Evolutionary conservation across 2,329 filamentous ascomycete genomes (phyloP), one percentile per base, ranked within the genome.

Genomic region (Samsoniella hepiali): DNA sequence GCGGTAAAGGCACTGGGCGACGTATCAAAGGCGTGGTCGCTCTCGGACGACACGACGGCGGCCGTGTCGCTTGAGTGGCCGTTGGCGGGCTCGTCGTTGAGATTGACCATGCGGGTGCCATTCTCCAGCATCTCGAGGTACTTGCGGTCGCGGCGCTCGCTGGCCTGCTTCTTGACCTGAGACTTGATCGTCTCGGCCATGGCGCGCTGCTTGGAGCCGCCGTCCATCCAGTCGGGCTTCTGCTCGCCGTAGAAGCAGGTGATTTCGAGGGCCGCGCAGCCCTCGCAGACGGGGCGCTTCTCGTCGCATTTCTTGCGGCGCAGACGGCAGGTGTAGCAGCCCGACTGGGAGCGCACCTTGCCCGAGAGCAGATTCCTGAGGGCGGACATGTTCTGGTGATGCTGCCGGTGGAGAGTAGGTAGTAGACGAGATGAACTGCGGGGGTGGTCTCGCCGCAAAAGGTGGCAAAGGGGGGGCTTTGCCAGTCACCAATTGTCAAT

Each of bases 261-360:
- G 63, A 88, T 87, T 56, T 82, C 77, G n/a, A 88, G 79, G 1
- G 75, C 70, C 15, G 73, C 70, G 72, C 85, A 88, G 42, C 71
- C 74, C 6, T 78, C 74, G 71, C 85, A 88, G 10, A 78, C 69
- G 11, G 84, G 84, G 2, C 76, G 78, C 31, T 68, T 74, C 69
- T 85, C 82, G 66, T 86, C 83, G 68, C 85, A 88, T 69, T 86
- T 87, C 69, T 88, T 88, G 67, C 82, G 82, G 27, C 85, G 81
- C 11, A 87, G 76, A 29, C 84, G 80, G 68, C 85, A 88, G 2
- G 84, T 87, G 83, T 83, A 87, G 70, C 84, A 87, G 64, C 83
- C 83, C 8, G 76, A 78, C 57, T 76, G 77, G 64, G 77, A 79
- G 47, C 79, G 75, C 34, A 76, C 67, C 64, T 73, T 77, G 57